Base-by-base conservation (phyloP, 2,329 filamentous ascomycete genomes). In the Fusarium praegraminearum region DNA sequence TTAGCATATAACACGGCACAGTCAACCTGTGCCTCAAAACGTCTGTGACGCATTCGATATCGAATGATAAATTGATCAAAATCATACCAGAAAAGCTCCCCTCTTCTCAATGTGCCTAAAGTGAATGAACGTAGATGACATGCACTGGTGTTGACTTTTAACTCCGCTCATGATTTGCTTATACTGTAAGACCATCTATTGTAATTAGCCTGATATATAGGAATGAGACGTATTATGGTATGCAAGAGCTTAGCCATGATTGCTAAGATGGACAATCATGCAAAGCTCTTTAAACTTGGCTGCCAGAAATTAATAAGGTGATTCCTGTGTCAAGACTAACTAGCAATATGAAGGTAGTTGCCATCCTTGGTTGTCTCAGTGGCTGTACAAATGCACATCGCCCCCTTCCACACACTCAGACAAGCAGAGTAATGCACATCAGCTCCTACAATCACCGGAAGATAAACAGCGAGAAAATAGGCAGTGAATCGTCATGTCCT, bases 401-500 rank as follows among this genome's bases (percentile, higher is more conserved):
- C 7, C 28, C 28, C 24, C 33, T 28, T 15, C 22, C n/a, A 22
- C 30, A n/a, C 43, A 35, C 12, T 24, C 12, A 32, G 18, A 24
- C 10, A 20, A 35, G 30, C 1, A 41, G 26, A 30, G 13, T 24
- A 26, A 24, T 15, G 22, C n/a, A 45, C 13, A 44, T 13, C 32
- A 40, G 4, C 20, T 38, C 18, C 18, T 40, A 44, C 8, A 44
- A 18, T 65, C 47, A 47, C 44, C 33, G 41, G 30, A 41, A 16
- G 46, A 28, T 20, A 32, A 38, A 36, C 24, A 43, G 32, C 38
- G 22, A 47, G 13, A 35, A 24, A 12, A 32, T 52, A 36, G 64
- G 57, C 30, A 68, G 52, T 68, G 60, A 67, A 71, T 71, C 68
- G 47, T 69, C 61, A 71, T 66, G 56, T 45, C 68, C 68, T 57